Base-by-base conservation (phyloP, 2,329 filamentous ascomycete species). In the Zymoseptoria passerinii region DNA sequence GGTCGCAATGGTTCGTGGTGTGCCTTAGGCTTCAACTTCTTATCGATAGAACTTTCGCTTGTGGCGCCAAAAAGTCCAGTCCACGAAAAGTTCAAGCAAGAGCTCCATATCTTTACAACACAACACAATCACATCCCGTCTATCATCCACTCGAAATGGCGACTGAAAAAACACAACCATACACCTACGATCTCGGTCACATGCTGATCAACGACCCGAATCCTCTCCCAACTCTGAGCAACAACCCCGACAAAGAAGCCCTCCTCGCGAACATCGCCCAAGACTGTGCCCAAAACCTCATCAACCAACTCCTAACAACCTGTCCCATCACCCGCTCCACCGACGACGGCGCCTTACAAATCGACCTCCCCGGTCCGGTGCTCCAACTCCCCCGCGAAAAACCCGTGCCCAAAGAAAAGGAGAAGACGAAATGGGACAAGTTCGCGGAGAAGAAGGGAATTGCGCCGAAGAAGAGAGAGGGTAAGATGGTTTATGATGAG, bases 381-480 rank as follows among this genome's bases (percentile, higher is more conserved):
- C 95, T 88, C 1, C 74, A 80, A 0, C 80, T 97, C 3, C 94
- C 94, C 23, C 88, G 94, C 67, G 92, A 96, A 78, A 97, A 99
- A 75, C 90, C 90, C 8, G 80, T 97, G 8, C 94, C 94, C 0
- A 81, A 84, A 57, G 82, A 85, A 66, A 94, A 92, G 77, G 80
- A 86, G 58, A 87, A 87, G 66, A 97, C 92, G 59, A 96, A 91
- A 74, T 99, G 94, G 94, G 87, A 96, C 79, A 84, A 87, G 70
- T 99, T 99, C 78, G 94, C 94, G 51, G 88, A 86, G 74, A 95
- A 95, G 84, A 95, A 96, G 82, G 94, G 94, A 57, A 97, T 99
- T 77, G 89, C 88, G 78, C 85, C 86, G 75, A 95, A 92, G 83
- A 88, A 84, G 65, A 84, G 88, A 65, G 90, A 94, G 72, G 81